Evolutionary conservation across 1,139 yeast genomes (phyloP).

Genomic region (Nakaseomyces kungkrabaensis): DNA sequence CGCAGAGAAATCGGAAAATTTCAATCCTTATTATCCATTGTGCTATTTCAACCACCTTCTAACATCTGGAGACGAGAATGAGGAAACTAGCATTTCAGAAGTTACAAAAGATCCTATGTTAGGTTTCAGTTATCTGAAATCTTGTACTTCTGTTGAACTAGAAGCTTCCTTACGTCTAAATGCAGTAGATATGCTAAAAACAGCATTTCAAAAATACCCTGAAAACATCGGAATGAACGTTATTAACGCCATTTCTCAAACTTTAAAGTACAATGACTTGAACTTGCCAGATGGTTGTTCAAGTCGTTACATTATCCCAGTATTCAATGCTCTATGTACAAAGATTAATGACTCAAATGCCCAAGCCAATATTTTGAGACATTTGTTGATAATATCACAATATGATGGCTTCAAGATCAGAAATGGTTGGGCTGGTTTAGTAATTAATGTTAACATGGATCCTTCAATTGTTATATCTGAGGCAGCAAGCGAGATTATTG

Average conservation of each 20-base stretch:
- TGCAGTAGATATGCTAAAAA: constrained; percentile 14
- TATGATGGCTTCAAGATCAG: constrained; percentile 36
- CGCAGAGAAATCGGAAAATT: constrained; percentile 7
- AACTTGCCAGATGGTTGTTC: constrained; percentile 13
- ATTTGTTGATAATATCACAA: constrained; percentile 48
- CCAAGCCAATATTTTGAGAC: constrained; percentile 35
- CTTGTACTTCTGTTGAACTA: constrained; percentile 16
- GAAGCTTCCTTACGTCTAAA: constrained; percentile 14
- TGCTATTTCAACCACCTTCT: constrained; percentile 20
- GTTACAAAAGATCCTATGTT: constrained; percentile 11
- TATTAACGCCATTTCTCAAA: constrained; percentile 17
- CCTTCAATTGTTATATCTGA: constrained; percentile 48
- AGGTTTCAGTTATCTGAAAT: constrained; percentile 19
- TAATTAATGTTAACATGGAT: constrained; percentile 51
- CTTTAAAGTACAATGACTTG: constrained; percentile 8
- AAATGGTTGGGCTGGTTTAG: constrained; percentile 74
- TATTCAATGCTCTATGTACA: constrained; percentile 40
- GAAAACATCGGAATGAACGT: constrained; percentile 18
- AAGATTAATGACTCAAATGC: constrained; percentile 28
- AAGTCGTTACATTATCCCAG: constrained; percentile 31
- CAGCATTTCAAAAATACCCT: constrained; percentile 16
- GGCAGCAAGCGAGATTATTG: constrained; percentile 35
- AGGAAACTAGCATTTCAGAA: constrained; percentile 6
- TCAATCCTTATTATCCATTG: constrained; percentile 18
- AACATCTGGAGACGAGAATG: constrained; percentile 3